A percentile compares a stretch with the other conserved stretches of the same genome.
Conservation (phyloP, 495 filamentous ascomycete genomes). For the Neurospora sp. region DNA sequence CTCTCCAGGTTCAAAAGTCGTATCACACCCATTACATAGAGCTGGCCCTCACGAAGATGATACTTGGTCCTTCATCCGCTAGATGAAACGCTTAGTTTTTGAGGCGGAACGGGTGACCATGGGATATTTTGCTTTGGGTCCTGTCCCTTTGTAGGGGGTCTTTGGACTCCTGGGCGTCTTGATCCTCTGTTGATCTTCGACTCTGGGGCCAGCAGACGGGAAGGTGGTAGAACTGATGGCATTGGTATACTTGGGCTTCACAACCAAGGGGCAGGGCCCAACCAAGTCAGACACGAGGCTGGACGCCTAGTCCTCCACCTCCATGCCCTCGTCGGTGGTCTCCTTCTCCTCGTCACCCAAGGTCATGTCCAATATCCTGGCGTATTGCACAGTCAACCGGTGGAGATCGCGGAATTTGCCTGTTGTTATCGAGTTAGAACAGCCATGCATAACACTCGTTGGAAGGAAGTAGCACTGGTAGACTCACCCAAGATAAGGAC, state of each 20-base stretch:
- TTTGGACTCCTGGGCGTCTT: background rate
- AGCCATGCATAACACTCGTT: background rate
- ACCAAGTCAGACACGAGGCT: background rate
- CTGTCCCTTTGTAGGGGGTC: background rate
- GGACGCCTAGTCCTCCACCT: constrained; percentile 10
- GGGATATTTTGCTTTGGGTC: background rate
- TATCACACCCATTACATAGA: background rate
- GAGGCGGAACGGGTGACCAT: background rate
- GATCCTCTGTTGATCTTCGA: background rate
- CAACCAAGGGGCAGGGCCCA: background rate
- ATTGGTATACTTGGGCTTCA: background rate
- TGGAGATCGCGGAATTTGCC: constrained; percentile 92
- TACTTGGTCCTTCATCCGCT: background rate
- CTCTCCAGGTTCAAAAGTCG: background rate
- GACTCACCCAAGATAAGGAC: constrained; percentile 83
- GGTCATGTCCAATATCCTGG: constrained; percentile 57
- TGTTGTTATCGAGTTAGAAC: constrained; percentile 33
- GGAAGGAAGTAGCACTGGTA: background rate
- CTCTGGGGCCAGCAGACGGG: background rate
- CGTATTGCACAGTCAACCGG: constrained; percentile 83
- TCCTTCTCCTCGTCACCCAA: constrained; percentile 38
- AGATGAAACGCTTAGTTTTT: background rate
- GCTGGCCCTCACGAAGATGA: background rate
- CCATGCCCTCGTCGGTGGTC: constrained; percentile 12
- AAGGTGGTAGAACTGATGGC: background rate